Evolutionary conservation across 306 rosid genomes (phyloP).

Genomic region (Vachellia collinsii): DNA sequence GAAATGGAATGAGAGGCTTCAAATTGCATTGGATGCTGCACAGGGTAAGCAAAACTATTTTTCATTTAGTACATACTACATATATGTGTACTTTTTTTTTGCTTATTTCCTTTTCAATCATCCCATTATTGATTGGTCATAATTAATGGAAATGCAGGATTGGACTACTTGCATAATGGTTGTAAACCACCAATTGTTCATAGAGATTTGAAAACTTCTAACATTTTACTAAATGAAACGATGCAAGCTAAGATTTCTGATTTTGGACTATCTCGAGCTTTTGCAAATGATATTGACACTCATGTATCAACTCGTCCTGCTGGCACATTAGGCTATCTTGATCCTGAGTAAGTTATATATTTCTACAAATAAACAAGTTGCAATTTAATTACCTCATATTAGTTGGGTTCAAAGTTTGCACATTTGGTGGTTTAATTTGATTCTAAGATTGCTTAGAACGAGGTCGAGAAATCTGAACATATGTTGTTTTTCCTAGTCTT

Average conservation of each 20-base stretch:
- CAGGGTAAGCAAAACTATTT: neutral
- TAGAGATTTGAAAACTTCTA: neutral
- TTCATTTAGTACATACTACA: too few species aligned
- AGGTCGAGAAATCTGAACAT: too few species aligned
- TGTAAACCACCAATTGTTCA: neutral
- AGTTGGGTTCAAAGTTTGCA: too few species aligned
- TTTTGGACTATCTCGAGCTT: neutral
- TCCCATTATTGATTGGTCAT: too few species aligned
- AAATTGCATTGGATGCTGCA: slow-evolving; percentile 6
- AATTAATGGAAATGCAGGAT: neutral
- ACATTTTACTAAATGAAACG: neutral
- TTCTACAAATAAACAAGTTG: neutral
- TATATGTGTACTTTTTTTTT: too few species aligned
- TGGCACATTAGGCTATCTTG: neutral
- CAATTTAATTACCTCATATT: too few species aligned
- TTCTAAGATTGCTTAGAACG: too few species aligned
- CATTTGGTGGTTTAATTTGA: too few species aligned
- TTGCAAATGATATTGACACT: neutral
- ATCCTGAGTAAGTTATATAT: neutral
- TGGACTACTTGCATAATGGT: neutral
- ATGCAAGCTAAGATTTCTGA: neutral
- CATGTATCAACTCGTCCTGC: neutral
- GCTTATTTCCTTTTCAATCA: too few species aligned
- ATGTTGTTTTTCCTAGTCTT: too few species aligned
- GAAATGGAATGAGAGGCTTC: neutral